Base-by-base conservation (phyloP, 129 eudicot species). In the Erigeron canadensis region DNA sequence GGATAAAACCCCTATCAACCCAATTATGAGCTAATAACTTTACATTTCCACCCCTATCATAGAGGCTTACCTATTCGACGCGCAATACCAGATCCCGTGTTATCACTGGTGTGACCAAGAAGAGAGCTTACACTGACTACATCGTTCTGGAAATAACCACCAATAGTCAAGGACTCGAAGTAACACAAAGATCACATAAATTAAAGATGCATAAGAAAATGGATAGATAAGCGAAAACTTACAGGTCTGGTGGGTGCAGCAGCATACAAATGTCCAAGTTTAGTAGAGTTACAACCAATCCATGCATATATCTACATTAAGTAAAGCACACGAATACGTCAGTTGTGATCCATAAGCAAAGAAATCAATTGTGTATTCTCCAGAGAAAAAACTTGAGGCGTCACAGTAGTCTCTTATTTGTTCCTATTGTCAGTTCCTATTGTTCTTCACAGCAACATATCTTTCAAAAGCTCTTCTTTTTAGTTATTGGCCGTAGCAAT, bases 181-280 rank as follows among this genome's bases (percentile, higher is more conserved):
- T 53, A 53, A 53, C 18, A 16, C 58, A 53, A 0, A 17, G 10
- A 71, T 53, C 11, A 17, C 9, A 38, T 41, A 11, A 7, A 64
- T 42, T 9, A 42, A n/a, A 21, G 74, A 11, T 8, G 42, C 70
- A 65, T 19, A 63, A 50, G 67, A 48, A 18, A 43, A 28, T 28
- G 34, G 34, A 28, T 44, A 40, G 1, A 50, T 38, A 62, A 67
- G 65, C 17, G 15, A 63, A 62, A 81, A 84, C 99, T 86, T 86
- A 94, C 99, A 38, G 97, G 97, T 70, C 94, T 78, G 13, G 90
- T 94, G 17, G 96, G 81, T 21, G 91, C 94, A 77, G 97, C 99
- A 7, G 97, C 99, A 72, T 87, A 86, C 23, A 94, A 76, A 80
- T 81, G 71, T 70, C 99, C 99, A 42, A 86, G 79, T 68, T 82